Percentiles rank a stretch among this genome's conserved stretches.
Evolutionary conservation across 2,329 filamentous ascomycete genomes (phyloP).

Genomic region (Apiospora hydei): DNA sequence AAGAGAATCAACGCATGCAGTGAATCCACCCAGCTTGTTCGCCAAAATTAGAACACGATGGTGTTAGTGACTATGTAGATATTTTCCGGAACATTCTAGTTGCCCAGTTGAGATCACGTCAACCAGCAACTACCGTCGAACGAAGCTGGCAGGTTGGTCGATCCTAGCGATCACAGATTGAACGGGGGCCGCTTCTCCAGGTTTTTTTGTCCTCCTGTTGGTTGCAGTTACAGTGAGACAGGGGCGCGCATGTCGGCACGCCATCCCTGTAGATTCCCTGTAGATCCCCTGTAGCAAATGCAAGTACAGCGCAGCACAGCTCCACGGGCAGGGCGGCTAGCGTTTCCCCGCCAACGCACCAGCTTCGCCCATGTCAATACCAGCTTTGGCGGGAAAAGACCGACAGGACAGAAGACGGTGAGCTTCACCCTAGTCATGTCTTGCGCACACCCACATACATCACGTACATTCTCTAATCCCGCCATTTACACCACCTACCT

Average conservation of each 20-base stretch:
- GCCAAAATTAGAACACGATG: too few species aligned
- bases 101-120: background rate
- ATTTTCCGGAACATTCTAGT: background rate
- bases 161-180: background rate
- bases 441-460: conserved; percentile 13
- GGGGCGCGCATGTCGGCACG: background rate
- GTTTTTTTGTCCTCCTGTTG: background rate
- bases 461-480: conserved; percentile 13
- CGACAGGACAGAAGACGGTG: background rate
- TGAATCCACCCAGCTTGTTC: too few species aligned
- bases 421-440: conserved; percentile 20
- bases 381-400: background rate
- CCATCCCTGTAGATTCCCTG: conserved; percentile 2
- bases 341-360: conserved; percentile 9
- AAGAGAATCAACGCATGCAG: too few species aligned
- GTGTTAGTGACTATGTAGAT: too few species aligned
- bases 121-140: background rate
- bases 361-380: background rate
- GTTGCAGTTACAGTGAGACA: background rate
- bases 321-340: conserved; percentile 13
- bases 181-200: background rate
- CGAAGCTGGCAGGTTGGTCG: too few species aligned
- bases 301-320: background rate
- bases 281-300: background rate
- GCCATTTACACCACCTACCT: background rate